Percentiles rank a stretch among this genome's conserved stretches.
Evolutionary conservation across 257 asterid genomes (phyloP).

Genomic region (Nicotiana paniculata): DNA sequence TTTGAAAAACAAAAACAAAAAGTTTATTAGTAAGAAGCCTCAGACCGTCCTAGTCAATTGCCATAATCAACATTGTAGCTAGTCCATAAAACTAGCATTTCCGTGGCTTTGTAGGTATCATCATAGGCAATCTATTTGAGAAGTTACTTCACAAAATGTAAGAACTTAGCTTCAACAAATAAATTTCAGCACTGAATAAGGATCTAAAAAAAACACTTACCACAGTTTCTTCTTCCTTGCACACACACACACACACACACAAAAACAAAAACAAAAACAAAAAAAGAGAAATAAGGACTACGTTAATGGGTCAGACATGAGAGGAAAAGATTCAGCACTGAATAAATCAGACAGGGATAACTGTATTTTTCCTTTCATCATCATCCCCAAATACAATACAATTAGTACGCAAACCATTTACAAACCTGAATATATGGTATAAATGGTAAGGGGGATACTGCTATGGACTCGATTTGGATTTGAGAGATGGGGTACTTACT

Average conservation of each 20-base stretch:
- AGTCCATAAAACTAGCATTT: constrained; percentile 1
- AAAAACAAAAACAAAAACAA: background rate
- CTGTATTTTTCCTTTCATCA: constrained; percentile 12
- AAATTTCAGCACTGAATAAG: too few relatives aligned
- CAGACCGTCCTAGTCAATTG: constrained; percentile 26
- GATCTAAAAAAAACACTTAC: background rate
- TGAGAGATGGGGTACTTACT: constrained; percentile 1
- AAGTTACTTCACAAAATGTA: background rate
- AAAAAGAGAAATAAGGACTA: too few relatives aligned
- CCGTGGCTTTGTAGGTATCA: background rate
- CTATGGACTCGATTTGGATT: constrained; percentile 31
- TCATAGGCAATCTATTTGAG: constrained; percentile 1
- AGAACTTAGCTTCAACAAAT: background rate
- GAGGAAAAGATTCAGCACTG: constrained; percentile 8
- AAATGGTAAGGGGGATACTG: background rate
- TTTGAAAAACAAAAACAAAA: background rate
- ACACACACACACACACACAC: background rate
- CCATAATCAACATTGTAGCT: constrained; percentile 10
- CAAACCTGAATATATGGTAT: background rate
- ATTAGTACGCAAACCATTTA: background rate
- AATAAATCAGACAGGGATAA: constrained; percentile 24
- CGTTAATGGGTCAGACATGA: background rate
- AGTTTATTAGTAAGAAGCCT: constrained; percentile 6
- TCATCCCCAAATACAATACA: constrained; percentile 1
- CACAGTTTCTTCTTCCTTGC: background rate